These are phyloP conservation scores for Plantago major DNA, from an alignment of 257 asterid genomes.

Conservation along the genomic window DNA sequence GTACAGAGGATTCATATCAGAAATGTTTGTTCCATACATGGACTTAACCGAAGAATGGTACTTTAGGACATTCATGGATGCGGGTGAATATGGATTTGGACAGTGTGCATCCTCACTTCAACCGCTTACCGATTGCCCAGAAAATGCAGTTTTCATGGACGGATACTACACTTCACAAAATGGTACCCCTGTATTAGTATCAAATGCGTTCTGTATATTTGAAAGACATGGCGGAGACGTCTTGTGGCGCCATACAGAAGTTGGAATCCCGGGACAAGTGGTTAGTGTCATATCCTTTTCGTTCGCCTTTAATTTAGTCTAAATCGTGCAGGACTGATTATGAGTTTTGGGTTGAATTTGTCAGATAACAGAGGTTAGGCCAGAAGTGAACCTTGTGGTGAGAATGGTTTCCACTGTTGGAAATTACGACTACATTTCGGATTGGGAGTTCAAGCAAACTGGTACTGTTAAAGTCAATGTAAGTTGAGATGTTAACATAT, in stretches of 20 bases:
- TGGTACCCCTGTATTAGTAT: conserved; percentile 36
- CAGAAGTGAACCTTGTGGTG: conserved; percentile 55
- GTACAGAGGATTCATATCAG: conserved; percentile 67
- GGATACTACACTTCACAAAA: conserved; percentile 37
- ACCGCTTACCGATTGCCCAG: conserved; percentile 58
- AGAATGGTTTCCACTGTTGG: conserved; percentile 66
- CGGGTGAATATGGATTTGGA: conserved; percentile 64
- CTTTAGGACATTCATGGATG: conserved; percentile 54
- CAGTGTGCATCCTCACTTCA: conserved; percentile 43
- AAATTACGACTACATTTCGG: conserved; percentile 69
- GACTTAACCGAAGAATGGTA: conserved; percentile 71
- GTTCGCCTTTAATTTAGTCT: not conserved
- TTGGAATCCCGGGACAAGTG: conserved; percentile 32
- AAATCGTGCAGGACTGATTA: too few species aligned
- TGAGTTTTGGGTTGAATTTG: not conserved
- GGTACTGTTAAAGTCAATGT: conserved; percentile 49
- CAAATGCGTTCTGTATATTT: conserved; percentile 53
- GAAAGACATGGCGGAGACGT: conserved; percentile 56
- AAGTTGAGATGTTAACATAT: conserved; percentile 18
- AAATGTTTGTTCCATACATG: conserved; percentile 74
- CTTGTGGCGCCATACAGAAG: conserved; percentile 73
- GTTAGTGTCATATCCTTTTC: conserved; percentile 17
- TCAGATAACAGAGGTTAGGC: conserved; percentile 42
- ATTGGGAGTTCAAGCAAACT: conserved; percentile 69
- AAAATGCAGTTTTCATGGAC: conserved; percentile 48